These are phyloP conservation scores for Pichia inconspicua DNA, from an alignment of 1,139 yeast genomes.

Conservation along the genomic window DNA sequence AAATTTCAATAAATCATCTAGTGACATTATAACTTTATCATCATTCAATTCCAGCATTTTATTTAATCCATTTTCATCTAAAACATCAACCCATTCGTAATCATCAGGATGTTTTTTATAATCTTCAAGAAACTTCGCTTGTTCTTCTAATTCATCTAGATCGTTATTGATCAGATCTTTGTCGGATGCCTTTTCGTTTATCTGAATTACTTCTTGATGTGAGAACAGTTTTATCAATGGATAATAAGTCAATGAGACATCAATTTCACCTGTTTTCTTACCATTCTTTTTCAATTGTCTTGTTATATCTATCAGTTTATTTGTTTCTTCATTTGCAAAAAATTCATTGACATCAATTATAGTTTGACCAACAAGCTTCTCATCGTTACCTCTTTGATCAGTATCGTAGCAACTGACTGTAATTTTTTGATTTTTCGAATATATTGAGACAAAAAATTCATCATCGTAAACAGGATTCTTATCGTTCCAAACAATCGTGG, in stretches of 20 bases:
- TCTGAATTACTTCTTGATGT: conserved; percentile 42
- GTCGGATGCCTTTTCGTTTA: conserved; percentile 16
- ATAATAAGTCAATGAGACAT: conserved; percentile 27
- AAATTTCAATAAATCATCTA: conserved; percentile 44
- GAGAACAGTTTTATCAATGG: conserved; percentile 60
- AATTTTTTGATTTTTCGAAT: conserved; percentile 54
- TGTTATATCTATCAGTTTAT: conserved; percentile 8
- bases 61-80: conserved; percentile 34
- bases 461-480: conserved; percentile 50
- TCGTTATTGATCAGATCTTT: conserved; percentile 9
- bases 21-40: conserved; percentile 39
- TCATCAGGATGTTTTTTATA: conserved; percentile 52
- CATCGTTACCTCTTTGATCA: conserved; percentile 52
- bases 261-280: conserved; percentile 38
- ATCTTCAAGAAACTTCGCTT: conserved; percentile 37
- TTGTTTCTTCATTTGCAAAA: conserved; percentile 10
- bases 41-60: conserved; percentile 32
- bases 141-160: conserved; percentile 30
- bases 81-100: conserved; percentile 52
- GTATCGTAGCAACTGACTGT: conserved; percentile 57
- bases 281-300: conserved; percentile 11
- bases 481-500: conserved; percentile 43
- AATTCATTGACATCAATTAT: conserved; percentile 29
- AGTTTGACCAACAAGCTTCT: conserved; percentile 55
- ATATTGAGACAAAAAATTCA: conserved; percentile 54